Percentiles rank a stretch among this genome's conserved stretches.
These are phyloP conservation scores for Picea sitchensis DNA, from an alignment of 75 land plant species.

Conservation along the genomic window DNA sequence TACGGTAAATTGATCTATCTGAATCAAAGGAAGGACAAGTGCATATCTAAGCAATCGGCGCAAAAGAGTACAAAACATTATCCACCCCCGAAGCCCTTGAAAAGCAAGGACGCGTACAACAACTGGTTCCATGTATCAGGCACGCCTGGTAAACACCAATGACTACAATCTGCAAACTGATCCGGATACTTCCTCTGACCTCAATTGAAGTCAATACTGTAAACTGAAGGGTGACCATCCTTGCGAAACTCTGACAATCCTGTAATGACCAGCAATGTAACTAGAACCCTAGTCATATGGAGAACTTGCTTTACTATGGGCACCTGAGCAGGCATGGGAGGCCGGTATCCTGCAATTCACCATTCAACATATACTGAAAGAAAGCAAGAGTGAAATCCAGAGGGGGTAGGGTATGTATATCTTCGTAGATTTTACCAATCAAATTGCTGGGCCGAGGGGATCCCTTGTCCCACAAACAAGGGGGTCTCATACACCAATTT, in stretches of 20 bases:
- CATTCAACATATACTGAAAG: too few species aligned
- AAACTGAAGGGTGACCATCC: constrained; percentile 70
- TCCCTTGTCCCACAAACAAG: too few species aligned
- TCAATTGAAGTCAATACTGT: constrained; percentile 32
- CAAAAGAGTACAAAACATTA: too few species aligned
- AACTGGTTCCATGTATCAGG: constrained; percentile 96
- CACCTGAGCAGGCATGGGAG: constrained; percentile 18
- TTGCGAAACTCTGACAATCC: constrained; percentile 66
- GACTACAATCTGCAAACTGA: constrained; percentile 79
- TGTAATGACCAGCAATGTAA: constrained; percentile 67
- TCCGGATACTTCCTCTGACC: constrained; percentile 41
- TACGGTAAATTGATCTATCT: too few species aligned
- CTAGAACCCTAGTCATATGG: constrained; percentile 29
- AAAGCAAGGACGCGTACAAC: constrained; percentile 42
- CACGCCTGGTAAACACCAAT: constrained; percentile 96
- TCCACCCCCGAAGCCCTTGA: too few species aligned
- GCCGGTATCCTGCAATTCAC: constrained; percentile 32
- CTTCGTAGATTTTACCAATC: too few species aligned
- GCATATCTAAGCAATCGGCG: too few species aligned
- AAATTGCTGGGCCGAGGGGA: too few species aligned
- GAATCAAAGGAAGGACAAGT: too few species aligned
- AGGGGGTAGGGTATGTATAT: too few species aligned
- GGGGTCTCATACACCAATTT: too few species aligned
- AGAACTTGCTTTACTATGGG: constrained; percentile 35
- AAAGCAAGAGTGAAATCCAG: too few species aligned